Conservation (phyloP, 1,284 basidiomycete genomes). For the Hemileccinum hortonii region DNA sequence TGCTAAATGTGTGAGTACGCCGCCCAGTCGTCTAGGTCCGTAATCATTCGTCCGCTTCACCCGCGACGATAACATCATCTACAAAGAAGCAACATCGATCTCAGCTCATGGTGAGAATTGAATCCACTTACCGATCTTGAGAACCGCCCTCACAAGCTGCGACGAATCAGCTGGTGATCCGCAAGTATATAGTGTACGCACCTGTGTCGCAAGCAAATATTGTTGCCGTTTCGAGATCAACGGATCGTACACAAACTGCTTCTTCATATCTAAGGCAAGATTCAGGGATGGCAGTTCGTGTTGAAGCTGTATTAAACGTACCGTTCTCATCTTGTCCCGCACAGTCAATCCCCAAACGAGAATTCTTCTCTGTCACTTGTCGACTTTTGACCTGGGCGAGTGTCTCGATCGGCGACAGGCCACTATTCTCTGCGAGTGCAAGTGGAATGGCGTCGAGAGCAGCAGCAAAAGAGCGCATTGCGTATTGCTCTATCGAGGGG, state of each 20-base stretch:
- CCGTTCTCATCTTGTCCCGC: slow-evolving; percentile 83
- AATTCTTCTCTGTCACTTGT: slow-evolving; percentile 87
- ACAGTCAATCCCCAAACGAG: slow-evolving; percentile 93
- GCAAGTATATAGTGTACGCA: slow-evolving; percentile 35
- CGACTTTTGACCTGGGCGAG: slow-evolving; percentile 92
- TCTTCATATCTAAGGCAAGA: slow-evolving; percentile 83
- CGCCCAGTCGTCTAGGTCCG: slow-evolving; percentile 16
- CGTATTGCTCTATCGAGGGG: slow-evolving; percentile 97
- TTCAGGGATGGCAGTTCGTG: not conserved
- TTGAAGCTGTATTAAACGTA: slow-evolving; percentile 37
- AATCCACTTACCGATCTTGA: slow-evolving; percentile 31
- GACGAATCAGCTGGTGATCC: not conserved
- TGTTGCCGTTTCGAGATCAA: slow-evolving; percentile 98
- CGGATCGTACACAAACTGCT: slow-evolving; percentile 96
- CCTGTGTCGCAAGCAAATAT: slow-evolving; percentile 95
- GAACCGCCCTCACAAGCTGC: slow-evolving; percentile 35
- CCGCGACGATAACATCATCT: slow-evolving; percentile 34
- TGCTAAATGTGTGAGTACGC: slow-evolving; percentile 16
- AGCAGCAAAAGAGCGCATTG: slow-evolving; percentile 96
- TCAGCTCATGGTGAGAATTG: not conserved
- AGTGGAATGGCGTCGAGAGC: slow-evolving; percentile 93
- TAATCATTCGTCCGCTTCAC: slow-evolving; percentile 30
- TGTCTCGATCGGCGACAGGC: slow-evolving; percentile 94
- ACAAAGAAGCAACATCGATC: slow-evolving; percentile 4
- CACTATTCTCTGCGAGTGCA: slow-evolving; percentile 97